phyloP scores from a whole-genome alignment of 305 asterid species.

The Fraxinus floribunda region DNA sequence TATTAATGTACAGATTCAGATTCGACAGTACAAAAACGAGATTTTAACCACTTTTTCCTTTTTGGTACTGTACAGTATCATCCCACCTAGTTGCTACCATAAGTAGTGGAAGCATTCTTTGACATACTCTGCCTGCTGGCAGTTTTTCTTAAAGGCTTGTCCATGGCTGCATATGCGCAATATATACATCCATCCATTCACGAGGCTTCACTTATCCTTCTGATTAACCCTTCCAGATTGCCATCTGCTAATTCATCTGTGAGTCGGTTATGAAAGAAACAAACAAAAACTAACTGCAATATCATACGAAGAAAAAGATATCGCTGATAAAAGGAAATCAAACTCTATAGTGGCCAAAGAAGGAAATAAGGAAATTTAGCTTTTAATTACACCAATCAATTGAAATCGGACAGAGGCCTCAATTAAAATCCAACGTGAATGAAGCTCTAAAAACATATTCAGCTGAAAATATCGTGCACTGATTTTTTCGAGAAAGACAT shows the following conservation, averaged over 20 bases:
- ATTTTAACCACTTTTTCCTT: not conserved
- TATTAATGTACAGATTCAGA: not conserved
- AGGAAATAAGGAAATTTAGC: not conserved
- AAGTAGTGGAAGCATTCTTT: not conserved
- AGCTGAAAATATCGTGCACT: not conserved
- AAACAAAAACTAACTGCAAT: not conserved
- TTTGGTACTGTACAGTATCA: not conserved
- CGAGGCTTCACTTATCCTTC: not conserved
- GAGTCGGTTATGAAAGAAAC: not conserved
- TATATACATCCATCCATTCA: slow-evolving; percentile 20
- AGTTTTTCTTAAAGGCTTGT: not conserved
- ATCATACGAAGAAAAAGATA: not conserved
- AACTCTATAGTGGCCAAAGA: not conserved
- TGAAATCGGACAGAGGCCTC: not conserved
- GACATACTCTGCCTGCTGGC: not conserved
- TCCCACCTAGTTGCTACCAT: not conserved
- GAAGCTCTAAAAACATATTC: not conserved
- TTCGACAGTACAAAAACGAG: not conserved
- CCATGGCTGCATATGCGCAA: slow-evolving; percentile 23
- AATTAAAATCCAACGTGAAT: not conserved
- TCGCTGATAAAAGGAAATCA: not conserved
- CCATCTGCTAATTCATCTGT: not conserved
- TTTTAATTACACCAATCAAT: not conserved
- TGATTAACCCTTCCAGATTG: not conserved
- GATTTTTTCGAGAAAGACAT: not conserved